Percentiles rank a stretch among this genome's conserved stretches.
phyloP scores from a whole-genome alignment of 2,329 filamentous ascomycete genomes.

The Microascus cirrosus region DNA sequence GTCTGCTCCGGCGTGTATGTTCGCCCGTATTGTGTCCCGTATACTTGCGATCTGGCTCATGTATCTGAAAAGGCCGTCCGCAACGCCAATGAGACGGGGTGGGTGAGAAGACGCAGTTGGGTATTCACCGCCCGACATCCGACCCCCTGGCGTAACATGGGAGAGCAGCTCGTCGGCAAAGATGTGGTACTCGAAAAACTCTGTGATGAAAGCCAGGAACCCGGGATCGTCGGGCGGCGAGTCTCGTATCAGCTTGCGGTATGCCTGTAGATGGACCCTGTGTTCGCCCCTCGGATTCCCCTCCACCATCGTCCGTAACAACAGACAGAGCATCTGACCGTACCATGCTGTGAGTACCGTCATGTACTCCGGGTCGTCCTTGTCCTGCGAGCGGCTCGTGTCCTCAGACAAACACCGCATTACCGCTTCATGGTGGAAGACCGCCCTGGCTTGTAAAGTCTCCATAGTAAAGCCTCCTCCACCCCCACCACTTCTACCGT shows the following conservation, averaged over 20 bases:
- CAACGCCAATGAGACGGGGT: slow-evolving; percentile 62
- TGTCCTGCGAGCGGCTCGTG: slow-evolving; percentile 27
- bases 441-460: slow-evolving; percentile 36
- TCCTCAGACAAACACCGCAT: slow-evolving; percentile 38
- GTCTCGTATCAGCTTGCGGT: slow-evolving; percentile 57
- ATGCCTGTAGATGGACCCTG: slow-evolving; percentile 66
- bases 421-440: slow-evolving; percentile 44
- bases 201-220: slow-evolving; percentile 53
- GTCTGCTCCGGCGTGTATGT: slow-evolving; percentile 50
- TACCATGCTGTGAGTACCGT: slow-evolving; percentile 43
- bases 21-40: slow-evolving; percentile 59
- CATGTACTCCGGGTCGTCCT: slow-evolving; percentile 29
- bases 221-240: slow-evolving; percentile 52
- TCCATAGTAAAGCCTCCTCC: slow-evolving; percentile 21
- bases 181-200: slow-evolving; percentile 80
- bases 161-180: slow-evolving; percentile 49
- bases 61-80: slow-evolving; percentile 69
- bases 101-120: slow-evolving; percentile 30
- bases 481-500: slow-evolving; percentile 21
- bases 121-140: slow-evolving; percentile 15
- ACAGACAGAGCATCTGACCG: slow-evolving; percentile 51
- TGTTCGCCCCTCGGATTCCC: slow-evolving; percentile 56
- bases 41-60: slow-evolving; percentile 71
- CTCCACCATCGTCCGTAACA: slow-evolving; percentile 46
- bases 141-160: slow-evolving; percentile 24